phyloP scores from a whole-genome alignment of 2,329 filamentous ascomycete species.

The Xylaria multiplex region DNA sequence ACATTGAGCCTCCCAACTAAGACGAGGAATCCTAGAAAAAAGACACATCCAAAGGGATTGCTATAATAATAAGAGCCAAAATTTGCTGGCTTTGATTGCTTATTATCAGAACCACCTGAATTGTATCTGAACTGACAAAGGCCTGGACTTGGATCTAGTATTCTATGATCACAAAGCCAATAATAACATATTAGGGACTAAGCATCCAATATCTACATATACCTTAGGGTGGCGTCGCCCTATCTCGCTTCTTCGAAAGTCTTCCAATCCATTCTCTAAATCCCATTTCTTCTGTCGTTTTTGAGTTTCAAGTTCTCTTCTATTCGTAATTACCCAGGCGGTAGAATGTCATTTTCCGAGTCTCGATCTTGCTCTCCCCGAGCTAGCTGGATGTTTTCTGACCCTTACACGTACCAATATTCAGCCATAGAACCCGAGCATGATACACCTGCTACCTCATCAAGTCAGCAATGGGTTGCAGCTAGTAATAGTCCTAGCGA shows the following conservation, averaged over 20 bases:
- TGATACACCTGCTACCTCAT: neutral
- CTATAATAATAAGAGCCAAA: too few relatives aligned
- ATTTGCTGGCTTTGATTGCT: neutral
- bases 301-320: slow-evolving; percentile 1
- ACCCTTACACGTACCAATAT: slow-evolving; percentile 38
- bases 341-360: slow-evolving; percentile 18
- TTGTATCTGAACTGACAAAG: neutral
- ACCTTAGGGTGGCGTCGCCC: neutral
- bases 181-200: neutral
- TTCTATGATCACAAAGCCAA: neutral
- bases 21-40: too few relatives aligned
- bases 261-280: neutral
- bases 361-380: slow-evolving; percentile 5
- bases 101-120: neutral
- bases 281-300: neutral
- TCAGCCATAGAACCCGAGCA: slow-evolving; percentile 5
- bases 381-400: slow-evolving; percentile 35
- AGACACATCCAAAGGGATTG: too few relatives aligned
- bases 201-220: slow-evolving; percentile 1
- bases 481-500: slow-evolving; percentile 11
- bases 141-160: neutral
- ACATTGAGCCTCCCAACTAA: too few relatives aligned
- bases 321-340: neutral
- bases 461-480: neutral
- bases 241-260: neutral